Percentiles rank a stretch among this genome's conserved stretches.
Conservation (phyloP, 768 basidiomycete genomes). For the Suillus discolor region DNA sequence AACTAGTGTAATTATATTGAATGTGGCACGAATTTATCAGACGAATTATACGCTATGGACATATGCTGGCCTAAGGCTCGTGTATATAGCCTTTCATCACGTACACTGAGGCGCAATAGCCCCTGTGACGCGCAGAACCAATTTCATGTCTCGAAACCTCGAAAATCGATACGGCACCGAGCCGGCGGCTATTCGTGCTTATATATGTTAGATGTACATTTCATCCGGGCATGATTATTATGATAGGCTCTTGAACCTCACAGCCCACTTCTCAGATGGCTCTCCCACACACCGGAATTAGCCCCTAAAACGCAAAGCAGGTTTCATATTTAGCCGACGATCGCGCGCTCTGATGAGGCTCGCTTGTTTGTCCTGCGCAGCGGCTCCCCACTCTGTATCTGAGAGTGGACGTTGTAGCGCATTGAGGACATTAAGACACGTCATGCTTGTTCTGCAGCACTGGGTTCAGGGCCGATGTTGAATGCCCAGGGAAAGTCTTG, state of each 20-base stretch:
- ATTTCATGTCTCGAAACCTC: neutral
- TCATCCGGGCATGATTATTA: neutral
- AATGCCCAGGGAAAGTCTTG: slow-evolving; percentile 14
- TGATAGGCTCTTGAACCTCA: slow-evolving; percentile 6
- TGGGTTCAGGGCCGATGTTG: neutral
- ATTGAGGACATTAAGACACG: slow-evolving; percentile 7
- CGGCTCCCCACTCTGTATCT: slow-evolving; percentile 12
- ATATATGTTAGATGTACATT: no score
- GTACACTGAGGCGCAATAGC: no score
- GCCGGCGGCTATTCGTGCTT: no score
- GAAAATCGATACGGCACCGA: neutral
- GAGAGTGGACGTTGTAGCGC: slow-evolving; percentile 10
- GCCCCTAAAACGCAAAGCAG: slow-evolving; percentile 6
- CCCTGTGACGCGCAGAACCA: no score
- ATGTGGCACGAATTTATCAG: neutral
- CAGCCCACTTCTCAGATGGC: slow-evolving; percentile 11
- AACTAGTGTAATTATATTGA: neutral
- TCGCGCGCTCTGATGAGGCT: slow-evolving; percentile 8
- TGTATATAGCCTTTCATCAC: no score
- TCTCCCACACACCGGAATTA: slow-evolving; percentile 9
- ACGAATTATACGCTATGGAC: neutral
- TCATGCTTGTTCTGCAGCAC: neutral
- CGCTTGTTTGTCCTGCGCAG: neutral
- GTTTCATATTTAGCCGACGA: slow-evolving; percentile 1
- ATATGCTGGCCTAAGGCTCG: no score